A percentile compares a stretch with the other conserved stretches of the same genome.
These are phyloP conservation scores for Zancudomyces culisetae DNA, from an alignment of 371 early-diverging fungal genomes.

Conservation along the genomic window DNA sequence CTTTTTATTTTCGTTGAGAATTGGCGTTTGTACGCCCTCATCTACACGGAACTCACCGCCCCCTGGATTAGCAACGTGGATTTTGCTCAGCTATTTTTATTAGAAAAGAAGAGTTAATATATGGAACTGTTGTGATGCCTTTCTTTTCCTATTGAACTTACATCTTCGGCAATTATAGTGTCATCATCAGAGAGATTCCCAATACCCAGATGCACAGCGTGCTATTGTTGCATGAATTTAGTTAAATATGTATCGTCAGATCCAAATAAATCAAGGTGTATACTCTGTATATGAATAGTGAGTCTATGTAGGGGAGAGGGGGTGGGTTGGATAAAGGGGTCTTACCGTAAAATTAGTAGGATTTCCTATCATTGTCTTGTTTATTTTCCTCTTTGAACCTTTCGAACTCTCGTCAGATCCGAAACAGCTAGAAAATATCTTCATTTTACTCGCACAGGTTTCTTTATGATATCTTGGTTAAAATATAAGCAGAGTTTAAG, in stretches of 20 bases:
- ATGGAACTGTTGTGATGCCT: no score
- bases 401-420: neutral
- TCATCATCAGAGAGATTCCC: neutral
- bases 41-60: no score
- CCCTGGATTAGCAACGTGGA: no score
- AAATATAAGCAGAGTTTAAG: no score
- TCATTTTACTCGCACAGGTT: no score
- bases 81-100: no score
- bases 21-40: no score
- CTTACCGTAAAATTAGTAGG: conserved; percentile 2
- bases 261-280: neutral
- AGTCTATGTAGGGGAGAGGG: neutral
- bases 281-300: neutral
- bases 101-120: no score
- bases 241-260: no score
- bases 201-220: conserved; percentile 2
- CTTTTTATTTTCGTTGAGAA: no score
- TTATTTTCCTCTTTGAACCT: neutral
- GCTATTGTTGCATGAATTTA: no score
- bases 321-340: neutral
- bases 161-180: conserved; percentile 1
- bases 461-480: no score
- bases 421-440: neutral
- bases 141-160: neutral
- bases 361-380: conserved; percentile 2